These are phyloP conservation scores for Aleurites moluccanus DNA, from an alignment of 441 rosid genomes.

Conservation along the genomic window DNA sequence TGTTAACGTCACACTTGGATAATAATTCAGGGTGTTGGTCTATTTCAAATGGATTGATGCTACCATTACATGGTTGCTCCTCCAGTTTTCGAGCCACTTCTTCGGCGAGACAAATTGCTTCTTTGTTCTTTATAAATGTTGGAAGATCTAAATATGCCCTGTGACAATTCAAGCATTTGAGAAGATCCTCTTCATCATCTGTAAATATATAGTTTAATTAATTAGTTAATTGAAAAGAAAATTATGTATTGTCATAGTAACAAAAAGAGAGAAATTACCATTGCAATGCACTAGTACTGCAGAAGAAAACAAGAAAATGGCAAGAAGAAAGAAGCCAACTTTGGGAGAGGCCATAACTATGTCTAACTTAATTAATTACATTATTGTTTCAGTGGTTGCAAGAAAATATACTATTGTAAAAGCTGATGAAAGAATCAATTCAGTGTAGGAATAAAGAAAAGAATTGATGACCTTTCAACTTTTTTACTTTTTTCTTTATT, in stretches of 20 bases:
- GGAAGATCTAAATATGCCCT: conserved; percentile 48
- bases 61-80: conserved; percentile 43
- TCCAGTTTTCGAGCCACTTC: conserved; percentile 49
- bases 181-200: conserved; percentile 42
- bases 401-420: neutral
- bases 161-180: conserved; percentile 67
- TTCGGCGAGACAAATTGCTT: conserved; percentile 62
- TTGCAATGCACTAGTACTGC: conserved; percentile 18
- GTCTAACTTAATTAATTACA: neutral
- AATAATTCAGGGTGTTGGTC: conserved; percentile 38
- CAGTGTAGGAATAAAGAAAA: conserved; percentile 5
- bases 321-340: conserved; percentile 15
- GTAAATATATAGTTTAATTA: neutral
- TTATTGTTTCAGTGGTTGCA: neutral
- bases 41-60: conserved; percentile 31
- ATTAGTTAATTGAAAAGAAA: neutral
- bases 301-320: conserved; percentile 35
- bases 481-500: neutral
- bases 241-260: no score
- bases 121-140: conserved; percentile 43
- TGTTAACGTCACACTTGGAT: conserved; percentile 57
- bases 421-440: neutral
- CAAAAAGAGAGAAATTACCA: conserved; percentile 7
- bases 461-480: neutral
- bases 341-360: conserved; percentile 34